phyloP scores from a whole-genome alignment of 345 rosid species.

The Lepidium didymum region DNA sequence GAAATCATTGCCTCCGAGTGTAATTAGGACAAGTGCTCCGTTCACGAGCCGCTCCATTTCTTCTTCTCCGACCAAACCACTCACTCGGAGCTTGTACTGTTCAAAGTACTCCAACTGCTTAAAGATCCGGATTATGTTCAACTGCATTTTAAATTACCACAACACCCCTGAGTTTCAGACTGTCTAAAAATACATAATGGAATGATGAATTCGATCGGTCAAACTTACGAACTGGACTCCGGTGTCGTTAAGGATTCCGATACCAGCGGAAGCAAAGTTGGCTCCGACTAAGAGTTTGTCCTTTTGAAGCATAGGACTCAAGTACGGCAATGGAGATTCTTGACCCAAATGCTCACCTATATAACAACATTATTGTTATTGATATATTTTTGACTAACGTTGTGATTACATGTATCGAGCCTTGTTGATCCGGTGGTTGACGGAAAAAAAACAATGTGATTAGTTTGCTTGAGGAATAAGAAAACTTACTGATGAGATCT shows the following conservation, averaged over 20 bases:
- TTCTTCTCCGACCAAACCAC: constrained; percentile 45
- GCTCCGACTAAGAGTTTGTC: constrained; percentile 67
- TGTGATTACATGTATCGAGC: too few relatives aligned
- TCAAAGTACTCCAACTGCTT: constrained; percentile 56
- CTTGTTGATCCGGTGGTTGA: too few relatives aligned
- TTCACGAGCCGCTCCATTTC: constrained; percentile 45
- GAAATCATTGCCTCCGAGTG: constrained; percentile 84
- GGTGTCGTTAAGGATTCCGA: constrained; percentile 88
- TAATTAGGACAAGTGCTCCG: constrained; percentile 54
- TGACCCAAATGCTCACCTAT: constrained; percentile 67
- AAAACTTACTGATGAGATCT: constrained; percentile 59
- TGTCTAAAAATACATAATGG: neutral
- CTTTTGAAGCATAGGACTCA: constrained; percentile 59
- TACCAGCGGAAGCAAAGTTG: constrained; percentile 94
- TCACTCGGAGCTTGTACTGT: constrained; percentile 54
- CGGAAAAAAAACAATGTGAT: too few relatives aligned
- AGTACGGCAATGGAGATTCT: constrained; percentile 64
- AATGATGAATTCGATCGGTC: neutral
- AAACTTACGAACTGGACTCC: constrained; percentile 79
- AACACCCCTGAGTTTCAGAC: neutral
- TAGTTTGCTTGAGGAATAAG: neutral
- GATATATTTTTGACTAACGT: neutral
- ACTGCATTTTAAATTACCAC: constrained; percentile 30
- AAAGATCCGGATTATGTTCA: constrained; percentile 62
- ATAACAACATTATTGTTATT: neutral